Percentiles rank a stretch among this genome's conserved stretches.
Conservation (phyloP, 352 stramenopile species). For the Phytopythium chamaehyphon region DNA sequence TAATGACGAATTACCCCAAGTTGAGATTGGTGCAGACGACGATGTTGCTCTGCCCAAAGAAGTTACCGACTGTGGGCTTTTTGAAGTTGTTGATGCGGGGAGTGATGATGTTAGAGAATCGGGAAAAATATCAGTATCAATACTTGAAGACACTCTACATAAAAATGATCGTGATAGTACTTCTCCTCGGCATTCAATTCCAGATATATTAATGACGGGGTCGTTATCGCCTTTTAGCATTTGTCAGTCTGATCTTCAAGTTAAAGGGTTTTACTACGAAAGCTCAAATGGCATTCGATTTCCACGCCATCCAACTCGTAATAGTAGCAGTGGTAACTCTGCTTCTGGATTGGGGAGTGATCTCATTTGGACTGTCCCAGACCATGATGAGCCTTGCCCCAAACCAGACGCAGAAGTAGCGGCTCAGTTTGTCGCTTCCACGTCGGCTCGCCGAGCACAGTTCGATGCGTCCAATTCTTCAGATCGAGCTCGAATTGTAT, state of each 20-base stretch:
- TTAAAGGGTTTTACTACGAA: constrained; percentile 24
- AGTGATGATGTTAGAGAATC: background rate
- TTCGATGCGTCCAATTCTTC: constrained; percentile 38
- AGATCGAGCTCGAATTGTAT: constrained; percentile 42
- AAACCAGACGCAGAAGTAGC: constrained; percentile 9
- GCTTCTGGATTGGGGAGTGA: constrained; percentile 13
- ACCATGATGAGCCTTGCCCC: constrained; percentile 20
- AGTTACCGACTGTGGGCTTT: background rate
- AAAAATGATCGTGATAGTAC: too few relatives aligned
- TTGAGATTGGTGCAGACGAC: constrained; percentile 7
- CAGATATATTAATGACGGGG: background rate
- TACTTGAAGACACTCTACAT: too few relatives aligned
- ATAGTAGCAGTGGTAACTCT: background rate
- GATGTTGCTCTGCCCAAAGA: background rate
- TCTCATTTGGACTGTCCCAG: constrained; percentile 21
- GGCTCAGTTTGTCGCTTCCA: constrained; percentile 15
- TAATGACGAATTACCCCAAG: constrained; percentile 3
- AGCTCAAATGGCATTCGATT: constrained; percentile 20
- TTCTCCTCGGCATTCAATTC: background rate
- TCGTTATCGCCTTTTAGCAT: background rate
- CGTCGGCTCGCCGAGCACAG: constrained; percentile 10
- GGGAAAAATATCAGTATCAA: too few relatives aligned
- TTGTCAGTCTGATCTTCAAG: constrained; percentile 15
- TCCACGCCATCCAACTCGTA: constrained; percentile 23
- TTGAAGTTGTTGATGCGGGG: background rate